These are phyloP conservation scores for Gossypium sturtianum DNA, from an alignment of 345 rosid genomes.

Conservation along the genomic window DNA sequence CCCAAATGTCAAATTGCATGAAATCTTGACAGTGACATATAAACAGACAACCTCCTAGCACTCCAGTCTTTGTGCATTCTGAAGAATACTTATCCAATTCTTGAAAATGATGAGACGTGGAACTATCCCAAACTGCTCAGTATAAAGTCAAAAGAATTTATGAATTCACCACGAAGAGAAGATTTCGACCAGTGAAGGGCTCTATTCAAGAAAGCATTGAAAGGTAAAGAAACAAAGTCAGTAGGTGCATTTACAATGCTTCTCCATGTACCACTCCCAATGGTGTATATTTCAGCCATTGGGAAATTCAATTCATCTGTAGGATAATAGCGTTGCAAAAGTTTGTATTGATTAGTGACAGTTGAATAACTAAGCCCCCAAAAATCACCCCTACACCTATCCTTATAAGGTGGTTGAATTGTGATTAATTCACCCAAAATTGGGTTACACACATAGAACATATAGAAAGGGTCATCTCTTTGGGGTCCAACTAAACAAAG, in stretches of 20 bases:
- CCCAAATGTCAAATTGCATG: slow-evolving; percentile 8
- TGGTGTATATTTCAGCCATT: slow-evolving; percentile 14
- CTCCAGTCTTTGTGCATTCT: neutral
- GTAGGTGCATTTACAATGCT: slow-evolving; percentile 5
- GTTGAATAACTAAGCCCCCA: slow-evolving; percentile 15
- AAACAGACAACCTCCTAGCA: slow-evolving; percentile 13
- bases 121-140: slow-evolving; percentile 11
- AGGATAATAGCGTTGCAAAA: slow-evolving; percentile 6
- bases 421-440: slow-evolving; percentile 14
- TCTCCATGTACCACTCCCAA: slow-evolving; percentile 16
- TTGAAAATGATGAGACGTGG: neutral
- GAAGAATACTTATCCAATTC: neutral
- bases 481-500: slow-evolving; percentile 8
- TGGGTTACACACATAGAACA: slow-evolving; percentile 14
- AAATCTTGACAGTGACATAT: neutral
- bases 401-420: neutral
- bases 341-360: slow-evolving; percentile 10
- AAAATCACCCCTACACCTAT: neutral
- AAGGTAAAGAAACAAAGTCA: slow-evolving; percentile 5
- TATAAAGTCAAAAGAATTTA: slow-evolving; percentile 10
- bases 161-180: slow-evolving; percentile 7
- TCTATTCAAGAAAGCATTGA: slow-evolving; percentile 18
- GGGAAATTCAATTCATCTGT: neutral
- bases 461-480: neutral
- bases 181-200: slow-evolving; percentile 7